Base-by-base conservation (phyloP, 345 rosid species). In the Nasturtium officinale region DNA sequence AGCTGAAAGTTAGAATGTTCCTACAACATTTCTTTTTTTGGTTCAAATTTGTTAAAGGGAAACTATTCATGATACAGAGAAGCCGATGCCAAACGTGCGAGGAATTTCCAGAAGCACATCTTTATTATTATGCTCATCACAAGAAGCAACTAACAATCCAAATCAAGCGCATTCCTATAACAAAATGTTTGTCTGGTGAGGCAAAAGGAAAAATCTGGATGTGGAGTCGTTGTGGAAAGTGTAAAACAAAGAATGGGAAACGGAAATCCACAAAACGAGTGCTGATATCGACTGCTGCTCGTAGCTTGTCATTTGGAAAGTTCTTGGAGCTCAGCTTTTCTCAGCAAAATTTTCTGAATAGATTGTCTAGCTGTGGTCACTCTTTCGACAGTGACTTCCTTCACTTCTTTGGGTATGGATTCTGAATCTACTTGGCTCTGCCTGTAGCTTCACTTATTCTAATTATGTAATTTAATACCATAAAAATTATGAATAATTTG, bases 141-240 rank as follows among this genome's bases (percentile, higher is more conserved):
- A 79, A 83, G 76, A 84, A 83, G 85, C 98, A 90, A 78, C 89
- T 95, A 6, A 87, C 89, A 10, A 83, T 95, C 77, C 85, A 74
- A 81, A 89, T 87, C 74, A 90, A 85, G 74, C 83, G 78, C 65
- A 85, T 83, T 70, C 66, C 82, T 5, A 13, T 2, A 5, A 62
- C 51, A 23, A 86, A 83, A 67, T 26, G 35, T 67, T 82, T 91
- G 74, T 74, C 96, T 25, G 94, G 96, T 64, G 90, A 85, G 78
- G 82, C 66, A 33, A 82, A 86, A 78, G 90, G 90, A 73, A 91
- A 91, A 83, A 78, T 95, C 65, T 95, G 99, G 99, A 95, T 91
- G 99, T 95, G 99, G 99, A 85, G 96, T 77, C 67, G 91, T 28
- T 95, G 98, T 72, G 83, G 87, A 40, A 86, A 87, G 85, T 95